Evolutionary conservation across 495 filamentous ascomycete genomes (phyloP).

Genomic region (Daldinia grandis): DNA sequence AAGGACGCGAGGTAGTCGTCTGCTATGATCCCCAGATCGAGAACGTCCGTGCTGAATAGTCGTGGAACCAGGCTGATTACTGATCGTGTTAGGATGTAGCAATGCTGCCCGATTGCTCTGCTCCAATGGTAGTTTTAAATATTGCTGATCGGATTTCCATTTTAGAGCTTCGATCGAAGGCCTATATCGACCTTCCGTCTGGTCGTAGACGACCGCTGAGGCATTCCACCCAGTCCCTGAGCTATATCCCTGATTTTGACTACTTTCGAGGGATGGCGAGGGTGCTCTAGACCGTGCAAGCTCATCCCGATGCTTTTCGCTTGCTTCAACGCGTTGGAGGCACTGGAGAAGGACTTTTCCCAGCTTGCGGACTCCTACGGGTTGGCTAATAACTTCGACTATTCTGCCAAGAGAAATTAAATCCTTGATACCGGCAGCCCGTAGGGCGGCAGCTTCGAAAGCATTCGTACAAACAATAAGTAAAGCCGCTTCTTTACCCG

Average conservation of each 20-base stretch:
- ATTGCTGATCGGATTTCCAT: slow-evolving; percentile 32
- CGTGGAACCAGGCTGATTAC: background rate
- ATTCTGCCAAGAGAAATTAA: slow-evolving; percentile 32
- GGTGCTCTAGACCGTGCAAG: slow-evolving; percentile 12
- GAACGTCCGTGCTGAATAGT: slow-evolving; percentile 6
- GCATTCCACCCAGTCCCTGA: slow-evolving; percentile 10
- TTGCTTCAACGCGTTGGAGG: slow-evolving; percentile 24
- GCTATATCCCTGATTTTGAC: background rate
- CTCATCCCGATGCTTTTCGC: background rate
- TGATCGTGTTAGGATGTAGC: background rate
- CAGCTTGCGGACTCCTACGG: slow-evolving; percentile 36
- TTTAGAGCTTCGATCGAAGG: slow-evolving; percentile 27
- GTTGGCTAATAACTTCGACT: slow-evolving; percentile 42
- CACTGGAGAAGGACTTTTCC: slow-evolving; percentile 32
- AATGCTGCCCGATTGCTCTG: background rate
- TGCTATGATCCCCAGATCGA: slow-evolving; percentile 3
- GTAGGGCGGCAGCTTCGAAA: slow-evolving; percentile 37
- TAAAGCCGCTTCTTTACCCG: slow-evolving; percentile 24
- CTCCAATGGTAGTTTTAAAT: background rate
- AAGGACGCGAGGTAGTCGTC: slow-evolving; percentile 53
- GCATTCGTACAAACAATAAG: slow-evolving; percentile 40
- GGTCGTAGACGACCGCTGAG: slow-evolving; percentile 18
- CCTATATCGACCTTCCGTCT: background rate
- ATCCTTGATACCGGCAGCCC: slow-evolving; percentile 32
- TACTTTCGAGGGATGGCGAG: background rate